Conservation (phyloP, 768 basidiomycete genomes). For the Mycena chlorophos region DNA sequence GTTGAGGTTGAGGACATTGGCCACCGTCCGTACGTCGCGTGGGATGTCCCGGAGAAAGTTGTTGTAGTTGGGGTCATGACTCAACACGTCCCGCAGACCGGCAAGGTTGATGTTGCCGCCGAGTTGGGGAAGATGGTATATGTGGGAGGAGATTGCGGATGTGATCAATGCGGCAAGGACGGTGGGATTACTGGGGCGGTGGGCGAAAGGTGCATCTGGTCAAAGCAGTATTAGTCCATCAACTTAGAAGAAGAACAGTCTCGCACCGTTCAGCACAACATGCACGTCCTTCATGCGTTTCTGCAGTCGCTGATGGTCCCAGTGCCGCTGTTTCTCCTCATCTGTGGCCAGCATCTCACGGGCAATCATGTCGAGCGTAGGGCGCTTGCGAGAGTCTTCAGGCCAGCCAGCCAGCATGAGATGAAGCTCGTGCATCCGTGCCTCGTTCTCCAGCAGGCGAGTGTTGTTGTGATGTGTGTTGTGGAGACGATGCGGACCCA, state of each 20-base stretch:
- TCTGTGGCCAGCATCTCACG: not conserved
- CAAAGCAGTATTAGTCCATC: not conserved
- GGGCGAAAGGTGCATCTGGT: not conserved
- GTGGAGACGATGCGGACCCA: not conserved
- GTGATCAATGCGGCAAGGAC: not conserved
- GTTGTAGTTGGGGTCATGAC: not conserved
- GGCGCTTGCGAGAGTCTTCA: not conserved
- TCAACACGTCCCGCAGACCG: not conserved
- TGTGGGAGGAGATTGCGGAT: not conserved
- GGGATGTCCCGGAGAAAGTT: not conserved
- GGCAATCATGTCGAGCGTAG: not conserved
- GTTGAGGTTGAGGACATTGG: not conserved
- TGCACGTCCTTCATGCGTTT: not conserved
- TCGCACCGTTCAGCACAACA: not conserved
- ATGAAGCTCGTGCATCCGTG: not conserved
- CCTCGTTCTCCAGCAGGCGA: not conserved
- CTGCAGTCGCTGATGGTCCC: not conserved
- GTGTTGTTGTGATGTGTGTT: not conserved
- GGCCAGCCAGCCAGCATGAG: not conserved
- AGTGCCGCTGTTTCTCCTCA: not conserved
- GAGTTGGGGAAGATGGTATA: not conserved
- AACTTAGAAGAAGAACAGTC: not conserved
- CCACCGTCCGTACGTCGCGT: not conserved
- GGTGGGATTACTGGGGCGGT: not conserved
- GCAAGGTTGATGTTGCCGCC: not conserved